Evolutionary conservation across 257 asterid genomes (phyloP), one percentile per base, ranked within the genome.

Genomic region (Cinchona pubescens): DNA sequence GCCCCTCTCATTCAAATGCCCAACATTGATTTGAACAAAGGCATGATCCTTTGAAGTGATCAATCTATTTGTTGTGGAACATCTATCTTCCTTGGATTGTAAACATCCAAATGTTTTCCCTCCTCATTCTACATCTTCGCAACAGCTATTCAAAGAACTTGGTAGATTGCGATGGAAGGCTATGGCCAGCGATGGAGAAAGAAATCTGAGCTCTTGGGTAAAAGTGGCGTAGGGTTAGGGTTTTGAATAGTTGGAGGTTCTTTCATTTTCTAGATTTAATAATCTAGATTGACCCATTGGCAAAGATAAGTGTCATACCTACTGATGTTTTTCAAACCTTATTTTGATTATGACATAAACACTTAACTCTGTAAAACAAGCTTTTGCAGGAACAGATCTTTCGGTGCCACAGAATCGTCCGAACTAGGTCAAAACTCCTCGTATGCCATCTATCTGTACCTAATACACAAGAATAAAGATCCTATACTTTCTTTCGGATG

Each of bases 1-100:
- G 27, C 98, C 98, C 42, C 61, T 77, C 83, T 88, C 97, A 72
- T 92, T 94, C 86, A 92, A 68, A 82, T 92, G 97, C 0, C 96
- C 96, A 13, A 92, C 38, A 61, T 92, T 92, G 73, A 92, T 82
- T 82, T 92, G 97, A 32, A 92, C 95, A 4, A 96, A 90, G 0
- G 96, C 97, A 42, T 92, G 97, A 76, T 92, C 97, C 90, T 90
- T 92, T 8, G 97, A 92, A 13, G 96, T 92, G 71, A 92, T 90
- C 84, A 92, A 78, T 87, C 98, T 86, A 75, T 90, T 92, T 4
- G 98, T 92, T 18, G 96, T 94, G 1, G 96, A 92, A 79, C 96
- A 90, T 72, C n/a, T n/a, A n/a, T n/a, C n/a, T 90, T 90, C 76
- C 96, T 80, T 32, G 96, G 96, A 43, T 88, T 88, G 86, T 90